These are phyloP conservation scores for Psilocybe subaeruginosa DNA, from an alignment of 768 basidiomycete genomes.

Conservation along the genomic window DNA sequence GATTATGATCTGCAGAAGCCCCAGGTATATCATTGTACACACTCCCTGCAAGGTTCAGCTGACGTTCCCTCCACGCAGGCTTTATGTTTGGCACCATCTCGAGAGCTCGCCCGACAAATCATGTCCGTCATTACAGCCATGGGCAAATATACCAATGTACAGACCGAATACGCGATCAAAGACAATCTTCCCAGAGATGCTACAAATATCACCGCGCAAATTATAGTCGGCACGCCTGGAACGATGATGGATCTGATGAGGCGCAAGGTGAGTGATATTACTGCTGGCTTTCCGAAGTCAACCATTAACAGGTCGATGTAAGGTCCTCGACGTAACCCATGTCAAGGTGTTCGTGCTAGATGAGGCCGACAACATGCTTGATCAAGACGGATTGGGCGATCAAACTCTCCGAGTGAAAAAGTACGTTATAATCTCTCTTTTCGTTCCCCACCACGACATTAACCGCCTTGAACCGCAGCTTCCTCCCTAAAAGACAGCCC, in stretches of 20 bases:
- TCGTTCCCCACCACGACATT: background rate
- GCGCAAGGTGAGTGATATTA: slow-evolving; percentile 42
- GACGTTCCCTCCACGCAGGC: slow-evolving; percentile 52
- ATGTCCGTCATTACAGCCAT: slow-evolving; percentile 93
- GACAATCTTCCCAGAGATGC: slow-evolving; percentile 74
- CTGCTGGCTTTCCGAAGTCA: background rate
- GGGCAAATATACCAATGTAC: slow-evolving; percentile 93
- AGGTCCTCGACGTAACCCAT: slow-evolving; percentile 73
- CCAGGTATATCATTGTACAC: slow-evolving; percentile 54
- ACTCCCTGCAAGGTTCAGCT: too few relatives aligned
- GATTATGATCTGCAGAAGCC: slow-evolving; percentile 83
- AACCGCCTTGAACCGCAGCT: slow-evolving; percentile 25
- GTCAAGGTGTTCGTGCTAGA: slow-evolving; percentile 96
- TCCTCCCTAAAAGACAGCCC: slow-evolving; percentile 49
- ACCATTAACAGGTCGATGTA: slow-evolving; percentile 11
- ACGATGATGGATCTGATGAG: slow-evolving; percentile 90
- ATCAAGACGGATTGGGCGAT: slow-evolving; percentile 91
- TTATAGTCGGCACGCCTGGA: slow-evolving; percentile 96
- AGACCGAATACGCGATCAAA: slow-evolving; percentile 95
- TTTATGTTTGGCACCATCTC: slow-evolving; percentile 95
- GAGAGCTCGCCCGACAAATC: slow-evolving; percentile 97
- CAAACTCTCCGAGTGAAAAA: slow-evolving; percentile 94
- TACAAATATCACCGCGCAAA: slow-evolving; percentile 77
- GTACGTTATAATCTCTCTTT: slow-evolving; percentile 44
- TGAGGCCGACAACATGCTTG: slow-evolving; percentile 99